Percentiles rank a stretch among this genome's conserved stretches.
Evolutionary conservation across 768 basidiomycete genomes (phyloP).

Genomic region (Naganishia randhawae): DNA sequence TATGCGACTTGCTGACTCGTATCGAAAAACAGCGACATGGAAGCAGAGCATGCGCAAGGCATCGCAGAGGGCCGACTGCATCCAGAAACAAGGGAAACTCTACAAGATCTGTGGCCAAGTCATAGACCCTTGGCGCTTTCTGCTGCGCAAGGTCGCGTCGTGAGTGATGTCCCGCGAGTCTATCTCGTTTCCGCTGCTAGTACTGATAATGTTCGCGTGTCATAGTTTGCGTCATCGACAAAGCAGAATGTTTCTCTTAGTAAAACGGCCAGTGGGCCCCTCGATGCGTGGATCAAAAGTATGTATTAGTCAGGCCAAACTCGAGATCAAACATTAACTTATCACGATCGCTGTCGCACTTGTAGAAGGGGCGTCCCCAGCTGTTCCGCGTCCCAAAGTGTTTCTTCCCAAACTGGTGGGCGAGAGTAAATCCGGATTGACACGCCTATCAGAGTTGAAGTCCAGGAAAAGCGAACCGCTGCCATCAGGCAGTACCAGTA

Average conservation of each 20-base stretch:
- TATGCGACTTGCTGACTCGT: neutral
- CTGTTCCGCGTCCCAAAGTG: constrained; percentile 1
- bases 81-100: constrained; percentile 42
- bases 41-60: constrained; percentile 37
- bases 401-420: constrained; percentile 41
- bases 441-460: constrained; percentile 41
- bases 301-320: constrained; percentile 17
- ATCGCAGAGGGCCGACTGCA: constrained; percentile 47
- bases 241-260: neutral
- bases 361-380: constrained; percentile 1
- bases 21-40: constrained; percentile 35
- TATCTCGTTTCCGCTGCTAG: neutral
- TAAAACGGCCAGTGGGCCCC: constrained; percentile 29
- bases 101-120: constrained; percentile 48
- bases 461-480: neutral
- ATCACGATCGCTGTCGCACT: neutral
- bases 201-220: neutral
- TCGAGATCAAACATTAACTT: neutral
- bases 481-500: constrained; percentile 8
- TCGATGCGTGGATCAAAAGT: constrained; percentile 48
- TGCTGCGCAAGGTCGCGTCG: neutral
- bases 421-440: constrained; percentile 36
- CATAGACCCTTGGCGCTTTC: constrained; percentile 26
- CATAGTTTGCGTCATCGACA: constrained; percentile 1
- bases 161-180: neutral